These are phyloP conservation scores for apple (Malus domestica) DNA, from an alignment of 306 rosid species.

Conservation along the genomic window ASM211411v1 NC_041794.1:30291001-30291500, in stretches of 20 bases:
- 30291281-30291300: constrained; percentile 46
- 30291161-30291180: constrained; percentile 75
- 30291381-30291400: background rate
- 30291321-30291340: constrained; percentile 63
- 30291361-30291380: background rate
- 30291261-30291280: constrained; percentile 63
- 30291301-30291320: constrained; percentile 64
- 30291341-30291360: constrained; percentile 50
- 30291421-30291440: background rate
- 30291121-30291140: constrained; percentile 86
- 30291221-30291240: constrained; percentile 58
- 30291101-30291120: constrained; percentile 78
- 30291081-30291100: constrained; percentile 47
- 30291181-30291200: constrained; percentile 69
- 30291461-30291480: background rate
- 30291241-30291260: constrained; percentile 78
- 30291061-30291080: constrained; percentile 51
- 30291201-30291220: constrained; percentile 52
- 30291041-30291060: constrained; percentile 39
- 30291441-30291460: background rate
- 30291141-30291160: constrained; percentile 66
- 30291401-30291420: background rate
- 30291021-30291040: background rate
- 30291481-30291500: background rate
- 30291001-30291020: constrained; percentile 4